Percentiles rank a stretch among this genome's conserved stretches.
These are phyloP conservation scores for Penicillium cinerascens DNA, from an alignment of 495 filamentous ascomycete species.

Conservation along the genomic window DNA sequence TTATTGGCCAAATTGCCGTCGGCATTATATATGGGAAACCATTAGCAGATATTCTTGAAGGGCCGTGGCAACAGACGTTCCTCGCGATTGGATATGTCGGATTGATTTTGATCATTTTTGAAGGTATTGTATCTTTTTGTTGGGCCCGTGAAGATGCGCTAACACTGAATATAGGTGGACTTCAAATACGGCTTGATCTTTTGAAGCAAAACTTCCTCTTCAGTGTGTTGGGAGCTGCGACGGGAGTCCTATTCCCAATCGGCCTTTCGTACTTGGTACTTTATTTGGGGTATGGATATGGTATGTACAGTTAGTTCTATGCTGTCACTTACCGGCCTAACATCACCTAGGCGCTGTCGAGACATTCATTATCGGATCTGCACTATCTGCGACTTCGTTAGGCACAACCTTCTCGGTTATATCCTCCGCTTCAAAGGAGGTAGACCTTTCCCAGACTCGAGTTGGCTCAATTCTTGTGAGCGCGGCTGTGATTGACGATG, in stretches of 20 bases:
- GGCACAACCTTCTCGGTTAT: slow-evolving; percentile 38
- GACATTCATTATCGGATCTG: slow-evolving; percentile 34
- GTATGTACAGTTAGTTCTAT: background rate
- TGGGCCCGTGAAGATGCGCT: background rate
- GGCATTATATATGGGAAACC: slow-evolving; percentile 36
- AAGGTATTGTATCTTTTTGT: slow-evolving; percentile 14
- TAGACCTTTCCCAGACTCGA: slow-evolving; percentile 29
- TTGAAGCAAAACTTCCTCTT: slow-evolving; percentile 31
- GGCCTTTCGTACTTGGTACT: slow-evolving; percentile 30
- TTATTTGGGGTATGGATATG: slow-evolving; percentile 31
- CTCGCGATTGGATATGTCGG: slow-evolving; percentile 34
- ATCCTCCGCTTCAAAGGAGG: slow-evolving; percentile 20
- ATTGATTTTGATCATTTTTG: slow-evolving; percentile 35
- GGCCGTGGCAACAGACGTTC: slow-evolving; percentile 31
- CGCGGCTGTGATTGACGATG: slow-evolving; percentile 79
- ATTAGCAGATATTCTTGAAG: slow-evolving; percentile 30
- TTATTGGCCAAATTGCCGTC: slow-evolving; percentile 34
- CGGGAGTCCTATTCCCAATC: slow-evolving; percentile 33
- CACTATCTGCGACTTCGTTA: slow-evolving; percentile 33
- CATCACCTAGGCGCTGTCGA: slow-evolving; percentile 27
- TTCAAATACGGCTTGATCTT: slow-evolving; percentile 30
- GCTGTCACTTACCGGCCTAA: background rate
- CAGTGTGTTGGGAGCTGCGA: slow-evolving; percentile 31
- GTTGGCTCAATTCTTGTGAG: slow-evolving; percentile 41
- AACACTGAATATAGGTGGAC: slow-evolving; percentile 19